These are phyloP conservation scores for Aspergillus arachidicola DNA, from an alignment of 2,329 filamentous ascomycete species.

Conservation along the genomic window DNA sequence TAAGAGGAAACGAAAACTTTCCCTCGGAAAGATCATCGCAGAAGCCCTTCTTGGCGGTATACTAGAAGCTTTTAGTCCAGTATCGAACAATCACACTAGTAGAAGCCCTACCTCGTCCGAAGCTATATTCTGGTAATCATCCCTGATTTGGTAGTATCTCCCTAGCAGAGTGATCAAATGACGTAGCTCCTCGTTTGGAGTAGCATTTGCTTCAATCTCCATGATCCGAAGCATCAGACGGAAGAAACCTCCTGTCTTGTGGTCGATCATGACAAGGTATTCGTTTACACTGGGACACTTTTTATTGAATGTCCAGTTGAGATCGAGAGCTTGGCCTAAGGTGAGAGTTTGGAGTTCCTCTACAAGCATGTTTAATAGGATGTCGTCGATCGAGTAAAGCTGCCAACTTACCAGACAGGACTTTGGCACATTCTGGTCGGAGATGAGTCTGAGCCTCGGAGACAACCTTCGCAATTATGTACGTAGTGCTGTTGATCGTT, in stretches of 20 bases:
- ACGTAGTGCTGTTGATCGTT: slow-evolving; percentile 51
- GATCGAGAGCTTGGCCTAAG: slow-evolving; percentile 24
- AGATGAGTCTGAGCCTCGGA: background rate
- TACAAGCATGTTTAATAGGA: background rate
- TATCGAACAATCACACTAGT: too few relatives aligned
- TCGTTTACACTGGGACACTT: slow-evolving; percentile 23
- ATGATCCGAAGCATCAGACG: slow-evolving; percentile 21
- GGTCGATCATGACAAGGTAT: slow-evolving; percentile 33
- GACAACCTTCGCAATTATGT: slow-evolving; percentile 41
- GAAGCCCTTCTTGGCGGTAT: slow-evolving; percentile 43
- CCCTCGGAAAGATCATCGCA: slow-evolving; percentile 48
- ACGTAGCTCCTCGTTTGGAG: background rate
- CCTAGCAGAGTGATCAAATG: slow-evolving; percentile 24
- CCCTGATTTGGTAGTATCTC: slow-evolving; percentile 31
- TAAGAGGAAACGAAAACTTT: slow-evolving; percentile 42
- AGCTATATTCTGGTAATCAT: slow-evolving; percentile 32
- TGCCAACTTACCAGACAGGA: background rate
- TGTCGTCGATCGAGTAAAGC: too few relatives aligned
- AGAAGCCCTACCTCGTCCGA: slow-evolving; percentile 19
- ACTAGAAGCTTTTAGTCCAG: slow-evolving; percentile 21
- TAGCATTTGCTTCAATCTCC: background rate
- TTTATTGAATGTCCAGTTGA: slow-evolving; percentile 22
- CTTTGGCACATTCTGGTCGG: background rate
- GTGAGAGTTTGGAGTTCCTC: slow-evolving; percentile 17
- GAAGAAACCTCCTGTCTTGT: slow-evolving; percentile 29